Evolutionary conservation across 176 grass and related monocot species (phyloP), one percentile per base, ranked within the genome.

Genomic region (Areca catechu): DNA sequence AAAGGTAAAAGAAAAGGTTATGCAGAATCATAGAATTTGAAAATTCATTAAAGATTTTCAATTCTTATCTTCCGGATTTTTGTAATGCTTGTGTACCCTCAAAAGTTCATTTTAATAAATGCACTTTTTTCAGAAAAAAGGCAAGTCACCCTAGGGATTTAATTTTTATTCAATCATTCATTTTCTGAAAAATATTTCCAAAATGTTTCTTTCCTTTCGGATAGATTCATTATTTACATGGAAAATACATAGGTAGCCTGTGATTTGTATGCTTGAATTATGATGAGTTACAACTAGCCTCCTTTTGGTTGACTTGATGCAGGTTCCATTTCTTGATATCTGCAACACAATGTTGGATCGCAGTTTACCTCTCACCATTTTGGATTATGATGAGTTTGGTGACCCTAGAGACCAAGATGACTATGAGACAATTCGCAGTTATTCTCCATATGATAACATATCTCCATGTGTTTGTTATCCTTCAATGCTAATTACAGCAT

Each of bases 251-350:
- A 22, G 5, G 12, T 7, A 19, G 19, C 20, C 20, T 54, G 7
- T 18, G 19, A 20, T 22, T 10, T 54, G 18, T 22, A 20, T 18
- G 30, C 25, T 28, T 5, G 22, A 4, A 37, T 59, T 66, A 9
- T 47, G 16, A 22, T 61, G 16, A 3, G 4, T 19, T 22, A 5
- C 67, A 5, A 9, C 16, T 29, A 20, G 5, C 4, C 23, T 71
- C 65, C 67, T 4, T 48, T 27, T 37, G 30, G 30, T 37, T 37
- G 61, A 22, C 18, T 71, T 54, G 70, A 74, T 72, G 68, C 70
- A 97, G 87, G 84, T 92, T 2, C 93, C 93, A 58, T 91, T 97
- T 82, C 80, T 98, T 60, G 83, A 98, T 83, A 80, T 98, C 65
- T 80, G 80, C 69, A 92, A 85, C 70, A 85, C 83, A 49, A 81